Base-by-base conservation (phyloP, 768 basidiomycete genomes). In the Leccinum rimulosum region DNA sequence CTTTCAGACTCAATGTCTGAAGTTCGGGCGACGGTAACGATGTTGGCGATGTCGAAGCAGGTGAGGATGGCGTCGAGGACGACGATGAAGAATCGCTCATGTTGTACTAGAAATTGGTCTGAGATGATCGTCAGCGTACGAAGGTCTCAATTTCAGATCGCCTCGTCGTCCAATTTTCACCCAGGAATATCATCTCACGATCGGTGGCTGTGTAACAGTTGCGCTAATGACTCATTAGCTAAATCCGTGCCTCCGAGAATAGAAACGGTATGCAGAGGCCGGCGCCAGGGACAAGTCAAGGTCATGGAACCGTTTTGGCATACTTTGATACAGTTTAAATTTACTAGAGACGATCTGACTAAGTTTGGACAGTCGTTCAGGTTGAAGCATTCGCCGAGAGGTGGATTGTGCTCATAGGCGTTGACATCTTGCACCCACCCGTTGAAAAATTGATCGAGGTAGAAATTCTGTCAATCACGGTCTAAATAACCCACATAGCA, bases 311-410 rank as follows among this genome's bases (percentile, higher is more conserved):
- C 3, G 28, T 22, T 50, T 17, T 4, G 38, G 38, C 17, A 40
- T 43, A 10, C 50, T 19, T 15, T 6, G 17, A 22, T 25, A 11
- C n/a, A 45, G 6, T 45, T 22, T 14, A n/a, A 4, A 9, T 35
- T 19, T 22, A 33, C 14, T 22, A 33, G 4, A 55, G 25, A 43
- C 17, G 22, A 49, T 1, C 40, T 38, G 31, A 19, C 25, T 56
- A 55, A 58, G 58, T 63, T 52, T 30, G 47, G 27, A 67, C 79
- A 82, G 45, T 28, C 19, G 40, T 76, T 64, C 50, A 90, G 77
- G 72, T 91, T 91, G 77, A 84, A 84, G 76, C 84, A 89, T 70
- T 82, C 78, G 59, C 88, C 88, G 17, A 88, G 76, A 51, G 72
- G 76, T 17, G 75, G 75, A 40, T 62, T 62, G 56, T 59, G 35